Evolutionary conservation across 352 stramenopile genomes (phyloP).

Genomic region (Globisporangium alternatum): DNA sequence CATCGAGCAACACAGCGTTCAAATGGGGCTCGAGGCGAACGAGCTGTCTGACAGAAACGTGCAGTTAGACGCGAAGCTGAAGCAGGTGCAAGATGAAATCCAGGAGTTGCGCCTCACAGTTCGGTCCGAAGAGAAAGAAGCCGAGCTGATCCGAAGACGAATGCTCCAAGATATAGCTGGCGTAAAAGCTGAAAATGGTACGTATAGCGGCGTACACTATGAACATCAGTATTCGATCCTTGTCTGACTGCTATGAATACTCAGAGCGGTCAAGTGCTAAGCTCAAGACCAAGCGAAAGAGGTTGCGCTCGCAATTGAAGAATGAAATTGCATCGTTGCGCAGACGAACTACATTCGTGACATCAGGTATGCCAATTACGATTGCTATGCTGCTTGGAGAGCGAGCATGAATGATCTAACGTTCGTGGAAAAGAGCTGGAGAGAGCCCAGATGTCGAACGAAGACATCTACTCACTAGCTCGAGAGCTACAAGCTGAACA

Average conservation of each 20-base stretch:
- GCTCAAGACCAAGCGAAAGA: slow-evolving; percentile 44
- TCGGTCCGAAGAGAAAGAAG: slow-evolving; percentile 37
- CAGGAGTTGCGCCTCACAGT: slow-evolving; percentile 31
- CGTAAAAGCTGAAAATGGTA: slow-evolving; percentile 41
- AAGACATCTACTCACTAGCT: slow-evolving; percentile 37
- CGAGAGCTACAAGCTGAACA: slow-evolving; percentile 25
- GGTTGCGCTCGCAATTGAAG: slow-evolving; percentile 38
- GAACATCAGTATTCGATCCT: background rate
- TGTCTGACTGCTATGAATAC: background rate
- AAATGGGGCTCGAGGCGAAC: slow-evolving; percentile 33
- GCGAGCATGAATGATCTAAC: slow-evolving; percentile 5
- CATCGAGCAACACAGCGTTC: slow-evolving; percentile 36
- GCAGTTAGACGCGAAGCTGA: slow-evolving; percentile 29
- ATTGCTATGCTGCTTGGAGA: background rate
- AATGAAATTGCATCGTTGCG: slow-evolving; percentile 47
- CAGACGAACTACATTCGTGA: slow-evolving; percentile 32
- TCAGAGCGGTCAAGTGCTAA: slow-evolving; percentile 35
- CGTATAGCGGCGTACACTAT: background rate
- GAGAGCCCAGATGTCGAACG: slow-evolving; percentile 44
- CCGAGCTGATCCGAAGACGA: slow-evolving; percentile 24
- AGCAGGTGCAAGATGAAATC: slow-evolving; percentile 20
- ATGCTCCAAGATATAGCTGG: slow-evolving; percentile 30
- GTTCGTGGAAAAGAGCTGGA: slow-evolving; percentile 31
- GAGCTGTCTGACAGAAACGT: slow-evolving; percentile 23
- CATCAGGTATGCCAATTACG: slow-evolving; percentile 21